Evolutionary conservation across 2,329 filamentous ascomycete species (phyloP), one percentile per base, ranked within the genome.

Genomic region (Pseudocercospora fijiensis): DNA sequence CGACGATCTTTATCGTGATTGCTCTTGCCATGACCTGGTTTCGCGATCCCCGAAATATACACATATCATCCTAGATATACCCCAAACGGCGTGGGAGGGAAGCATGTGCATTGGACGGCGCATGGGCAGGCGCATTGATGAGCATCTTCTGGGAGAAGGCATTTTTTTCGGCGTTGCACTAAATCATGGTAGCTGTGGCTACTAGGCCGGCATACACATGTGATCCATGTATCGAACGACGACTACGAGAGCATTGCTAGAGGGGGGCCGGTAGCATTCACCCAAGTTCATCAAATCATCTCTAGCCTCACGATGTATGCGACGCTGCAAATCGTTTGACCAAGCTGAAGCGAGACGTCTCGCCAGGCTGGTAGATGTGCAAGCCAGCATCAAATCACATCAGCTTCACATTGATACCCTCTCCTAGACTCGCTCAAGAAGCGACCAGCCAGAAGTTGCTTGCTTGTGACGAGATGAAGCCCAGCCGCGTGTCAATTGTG

Each of bases 1-100:
- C 74, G 9, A 60, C 72, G 26, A 52, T 70, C 16, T 75, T 11
- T 56, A 22, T 57, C 30, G 47, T 33, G 30, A 52, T 51, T 33
- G 37, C 57, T 52, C 27, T 60, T 13, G 53, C n/a, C 7, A 41
- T 56, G 53, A 56, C 53, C 28, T 56, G 53, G 53, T 56, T 41
- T 37, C 53, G 28, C 53, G 53, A 33, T 56, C 28, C 41, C 24
- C 41, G n/a, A n/a, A 28, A 30, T 20, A 18, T 16, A 33, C 18
- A 33, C 53, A 33, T n/a, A 18, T 30, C 26, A 27, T 28, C 27
- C 16, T 24, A 27, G 16, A 26, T 57, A 62, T 62, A 62, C 61
- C 61, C 61, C 60, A 30, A 28, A 41, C 13, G 43, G 53, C 53
- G 41, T 57, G 45, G 45, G 13, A 53, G 8, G 49, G 49, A 53